Evolutionary conservation across 768 basidiomycete species (phyloP).

Genomic region (Tulasnella sp.): DNA sequence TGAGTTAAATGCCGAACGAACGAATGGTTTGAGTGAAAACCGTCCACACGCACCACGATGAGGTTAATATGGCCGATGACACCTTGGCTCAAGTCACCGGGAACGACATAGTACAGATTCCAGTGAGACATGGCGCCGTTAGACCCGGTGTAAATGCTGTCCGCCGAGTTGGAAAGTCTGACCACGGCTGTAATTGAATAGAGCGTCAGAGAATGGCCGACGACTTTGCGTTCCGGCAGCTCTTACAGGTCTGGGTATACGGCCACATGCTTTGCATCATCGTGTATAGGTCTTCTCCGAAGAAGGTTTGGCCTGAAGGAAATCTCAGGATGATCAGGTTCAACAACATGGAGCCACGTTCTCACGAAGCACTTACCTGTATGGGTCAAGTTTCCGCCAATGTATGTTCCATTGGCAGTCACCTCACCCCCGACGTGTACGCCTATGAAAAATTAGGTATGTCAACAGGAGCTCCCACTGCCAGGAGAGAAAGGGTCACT

Average conservation of each 20-base stretch:
- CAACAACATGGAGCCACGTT: no score
- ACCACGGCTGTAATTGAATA: not conserved
- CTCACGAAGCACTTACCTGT: constrained; percentile 14
- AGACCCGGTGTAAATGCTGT: constrained; percentile 8
- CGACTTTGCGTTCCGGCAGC: not conserved
- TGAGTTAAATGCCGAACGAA: not conserved
- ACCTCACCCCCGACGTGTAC: constrained; percentile 16
- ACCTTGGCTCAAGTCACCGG: constrained; percentile 12
- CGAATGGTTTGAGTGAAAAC: not conserved
- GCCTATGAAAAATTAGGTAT: not conserved
- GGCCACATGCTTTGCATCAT: constrained; percentile 1
- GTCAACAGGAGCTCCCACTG: not conserved
- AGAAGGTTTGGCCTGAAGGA: constrained; percentile 17
- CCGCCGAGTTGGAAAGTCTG: constrained; percentile 14
- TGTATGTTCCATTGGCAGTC: constrained; percentile 17
- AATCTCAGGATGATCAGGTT: no score
- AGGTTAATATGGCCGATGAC: constrained; percentile 15
- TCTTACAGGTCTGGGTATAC: not conserved
- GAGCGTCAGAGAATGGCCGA: not conserved
- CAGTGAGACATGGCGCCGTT: not conserved
- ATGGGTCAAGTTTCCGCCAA: constrained; percentile 18
- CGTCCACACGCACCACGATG: not conserved
- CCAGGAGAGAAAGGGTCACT: not conserved
- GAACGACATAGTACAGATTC: constrained; percentile 19
- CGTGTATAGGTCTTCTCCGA: constrained; percentile 8